phyloP scores from a whole-genome alignment of 2,329 filamentous ascomycete genomes.

The Mycocentrospora acerina region DNA sequence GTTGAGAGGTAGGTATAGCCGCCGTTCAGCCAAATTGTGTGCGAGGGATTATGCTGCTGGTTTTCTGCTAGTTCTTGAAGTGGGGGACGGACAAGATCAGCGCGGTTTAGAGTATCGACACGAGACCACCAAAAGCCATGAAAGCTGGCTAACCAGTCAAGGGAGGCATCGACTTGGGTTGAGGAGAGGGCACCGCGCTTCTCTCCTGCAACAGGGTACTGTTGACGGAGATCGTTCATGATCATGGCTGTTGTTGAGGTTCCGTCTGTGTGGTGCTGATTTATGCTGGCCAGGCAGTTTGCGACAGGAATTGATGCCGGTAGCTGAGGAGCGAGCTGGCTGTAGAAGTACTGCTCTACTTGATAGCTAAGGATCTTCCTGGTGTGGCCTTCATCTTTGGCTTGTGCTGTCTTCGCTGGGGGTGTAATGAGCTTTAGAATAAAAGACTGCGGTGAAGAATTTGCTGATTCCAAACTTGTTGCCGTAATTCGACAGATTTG shows the following conservation, averaged over 20 bases:
- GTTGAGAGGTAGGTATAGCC: conserved; percentile 71
- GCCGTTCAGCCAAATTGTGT: conserved; percentile 62
- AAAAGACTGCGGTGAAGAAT: conserved; percentile 38
- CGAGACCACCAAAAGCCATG: conserved; percentile 57
- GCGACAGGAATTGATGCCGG: conserved; percentile 51
- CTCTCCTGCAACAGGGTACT: conserved; percentile 59
- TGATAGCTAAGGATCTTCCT: conserved; percentile 68
- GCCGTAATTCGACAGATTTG: conserved; percentile 59
- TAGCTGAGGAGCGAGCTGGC: conserved; percentile 55
- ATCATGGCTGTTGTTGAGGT: conserved; percentile 55
- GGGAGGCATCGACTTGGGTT: conserved; percentile 54
- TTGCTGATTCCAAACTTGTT: conserved; percentile 12
- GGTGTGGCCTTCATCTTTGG: conserved; percentile 60
- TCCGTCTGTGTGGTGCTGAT: conserved; percentile 40
- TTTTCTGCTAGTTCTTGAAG: conserved; percentile 53
- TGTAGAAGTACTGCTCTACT: conserved; percentile 68
- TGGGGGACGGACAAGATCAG: conserved; percentile 55
- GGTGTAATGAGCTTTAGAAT: conserved; percentile 64
- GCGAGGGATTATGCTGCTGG: conserved; percentile 18
- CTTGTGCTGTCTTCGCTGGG: conserved; percentile 36
- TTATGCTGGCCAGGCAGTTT: conserved; percentile 50
- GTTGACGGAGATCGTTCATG: conserved; percentile 57
- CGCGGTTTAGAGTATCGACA: conserved; percentile 23
- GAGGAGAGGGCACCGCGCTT: conserved; percentile 52
- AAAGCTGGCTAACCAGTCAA: conserved; percentile 65